Evolutionary conservation across 306 rosid species (phyloP).

Genomic region (Cucurbita argyrosperma): DNA sequence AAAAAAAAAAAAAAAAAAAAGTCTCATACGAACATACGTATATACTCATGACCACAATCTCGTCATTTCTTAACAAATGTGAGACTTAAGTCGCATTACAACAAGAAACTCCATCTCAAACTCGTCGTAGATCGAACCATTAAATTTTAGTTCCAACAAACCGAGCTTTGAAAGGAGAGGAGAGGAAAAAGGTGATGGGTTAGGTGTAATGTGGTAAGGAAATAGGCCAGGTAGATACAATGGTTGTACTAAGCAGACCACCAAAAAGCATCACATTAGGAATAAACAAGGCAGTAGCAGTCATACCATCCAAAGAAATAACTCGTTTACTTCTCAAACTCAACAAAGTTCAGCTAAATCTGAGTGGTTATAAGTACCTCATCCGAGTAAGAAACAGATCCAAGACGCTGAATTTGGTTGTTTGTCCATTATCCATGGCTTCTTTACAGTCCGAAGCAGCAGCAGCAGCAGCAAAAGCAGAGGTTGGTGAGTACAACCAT

Average conservation of each 20-base stretch:
- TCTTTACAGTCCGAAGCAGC: constrained; percentile 7
- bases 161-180: too few relatives aligned
- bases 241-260: neutral
- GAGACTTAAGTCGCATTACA: too few relatives aligned
- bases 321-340: constrained; percentile 28
- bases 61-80: too few relatives aligned
- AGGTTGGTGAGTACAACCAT: neutral
- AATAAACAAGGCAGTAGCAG: neutral
- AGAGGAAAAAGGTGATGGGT: too few relatives aligned
- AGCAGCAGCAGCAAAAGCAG: constrained; percentile 10
- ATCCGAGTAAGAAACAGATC: neutral
- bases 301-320: neutral
- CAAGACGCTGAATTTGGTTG: neutral
- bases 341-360: constrained; percentile 7
- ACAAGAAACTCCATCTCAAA: too few relatives aligned
- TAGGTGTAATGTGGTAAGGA: too few relatives aligned
- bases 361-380: constrained; percentile 1
- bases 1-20: too few relatives aligned
- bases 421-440: neutral
- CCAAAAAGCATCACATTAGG: neutral
- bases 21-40: too few relatives aligned
- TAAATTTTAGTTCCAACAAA: too few relatives aligned
- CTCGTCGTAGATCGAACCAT: too few relatives aligned
- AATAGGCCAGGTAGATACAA: too few relatives aligned
- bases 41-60: too few relatives aligned